A percentile compares a stretch with the other conserved stretches of the same genome.
Conservation (phyloP, 495 filamentous ascomycete species). For the Penicillium argentinense region DNA sequence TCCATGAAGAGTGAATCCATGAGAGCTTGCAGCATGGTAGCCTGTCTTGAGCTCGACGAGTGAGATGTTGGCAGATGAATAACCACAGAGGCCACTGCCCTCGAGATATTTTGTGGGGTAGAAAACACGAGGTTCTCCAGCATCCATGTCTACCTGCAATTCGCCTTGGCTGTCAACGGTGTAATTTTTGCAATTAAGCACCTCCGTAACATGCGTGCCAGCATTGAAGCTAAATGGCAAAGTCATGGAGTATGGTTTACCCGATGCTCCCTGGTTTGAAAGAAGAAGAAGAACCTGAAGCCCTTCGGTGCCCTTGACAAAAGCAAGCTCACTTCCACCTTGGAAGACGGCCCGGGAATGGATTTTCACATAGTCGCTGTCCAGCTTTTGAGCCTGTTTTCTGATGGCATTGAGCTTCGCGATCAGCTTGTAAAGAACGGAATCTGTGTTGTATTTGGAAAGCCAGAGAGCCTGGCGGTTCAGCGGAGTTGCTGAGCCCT, state of each 20-base stretch:
- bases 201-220: slow-evolving; percentile 40
- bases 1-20: too few species aligned
- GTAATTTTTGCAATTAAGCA: slow-evolving; percentile 48
- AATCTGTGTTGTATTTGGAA: slow-evolving; percentile 57
- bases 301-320: slow-evolving; percentile 60
- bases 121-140: slow-evolving; percentile 53
- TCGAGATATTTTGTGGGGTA: slow-evolving; percentile 29
- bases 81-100: slow-evolving; percentile 41
- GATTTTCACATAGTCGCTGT: slow-evolving; percentile 49
- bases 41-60: slow-evolving; percentile 13
- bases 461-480: slow-evolving; percentile 80
- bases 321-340: slow-evolving; percentile 55
- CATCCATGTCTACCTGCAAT: slow-evolving; percentile 44
- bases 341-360: slow-evolving; percentile 52
- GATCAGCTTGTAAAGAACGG: slow-evolving; percentile 61
- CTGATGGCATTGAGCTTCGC: slow-evolving; percentile 59
- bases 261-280: slow-evolving; percentile 53
- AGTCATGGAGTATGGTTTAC: slow-evolving; percentile 41
- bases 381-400: slow-evolving; percentile 50
- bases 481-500: slow-evolving; percentile 54
- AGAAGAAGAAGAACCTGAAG: slow-evolving; percentile 58
- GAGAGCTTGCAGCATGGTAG: neutral
- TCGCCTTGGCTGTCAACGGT: slow-evolving; percentile 44
- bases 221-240: slow-evolving; percentile 43
- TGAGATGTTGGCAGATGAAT: slow-evolving; percentile 14